Percentiles rank a stretch among this genome's conserved stretches.
phyloP scores from a whole-genome alignment of 805 yeast species.

The Lachancea cidri region DNA sequence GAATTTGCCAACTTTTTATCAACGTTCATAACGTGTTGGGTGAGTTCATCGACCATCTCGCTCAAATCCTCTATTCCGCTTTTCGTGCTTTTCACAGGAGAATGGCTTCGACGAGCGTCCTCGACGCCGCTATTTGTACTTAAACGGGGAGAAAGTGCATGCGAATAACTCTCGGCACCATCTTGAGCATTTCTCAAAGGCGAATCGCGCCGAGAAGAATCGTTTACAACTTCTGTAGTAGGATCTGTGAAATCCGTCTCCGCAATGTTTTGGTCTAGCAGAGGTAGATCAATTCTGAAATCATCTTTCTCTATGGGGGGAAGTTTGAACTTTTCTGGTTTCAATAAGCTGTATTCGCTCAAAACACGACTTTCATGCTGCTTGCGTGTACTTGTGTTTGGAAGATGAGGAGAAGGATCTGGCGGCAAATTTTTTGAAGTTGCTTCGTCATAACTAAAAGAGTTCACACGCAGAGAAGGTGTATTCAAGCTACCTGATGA shows the following conservation, averaged over 20 bases:
- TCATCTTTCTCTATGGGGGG: constrained; percentile 23
- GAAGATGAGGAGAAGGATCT: neutral
- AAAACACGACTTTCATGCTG: constrained; percentile 11
- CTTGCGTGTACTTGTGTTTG: neutral
- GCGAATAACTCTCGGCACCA: neutral
- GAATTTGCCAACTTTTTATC: constrained; percentile 15
- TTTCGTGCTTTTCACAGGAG: neutral
- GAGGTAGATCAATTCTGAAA: constrained; percentile 18
- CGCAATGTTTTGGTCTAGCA: constrained; percentile 6
- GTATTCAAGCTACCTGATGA: constrained; percentile 2
- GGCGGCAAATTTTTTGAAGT: neutral
- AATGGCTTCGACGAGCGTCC: neutral
- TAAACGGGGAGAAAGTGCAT: neutral
- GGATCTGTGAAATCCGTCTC: neutral
- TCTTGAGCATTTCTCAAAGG: neutral
- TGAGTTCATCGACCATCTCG: constrained; percentile 34
- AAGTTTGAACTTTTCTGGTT: constrained; percentile 19
- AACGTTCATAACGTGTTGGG: constrained; percentile 18
- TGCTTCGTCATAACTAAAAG: neutral
- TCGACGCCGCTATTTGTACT: neutral
- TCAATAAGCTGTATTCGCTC: constrained; percentile 12
- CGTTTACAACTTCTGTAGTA: neutral
- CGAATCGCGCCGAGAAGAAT: neutral
- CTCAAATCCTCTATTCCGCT: constrained; percentile 28
- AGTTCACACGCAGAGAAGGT: neutral